A percentile compares a stretch with the other conserved stretches of the same genome.
Evolutionary conservation across 1,284 basidiomycete species (phyloP).

Genomic region (Laetiporus sulphureus): DNA sequence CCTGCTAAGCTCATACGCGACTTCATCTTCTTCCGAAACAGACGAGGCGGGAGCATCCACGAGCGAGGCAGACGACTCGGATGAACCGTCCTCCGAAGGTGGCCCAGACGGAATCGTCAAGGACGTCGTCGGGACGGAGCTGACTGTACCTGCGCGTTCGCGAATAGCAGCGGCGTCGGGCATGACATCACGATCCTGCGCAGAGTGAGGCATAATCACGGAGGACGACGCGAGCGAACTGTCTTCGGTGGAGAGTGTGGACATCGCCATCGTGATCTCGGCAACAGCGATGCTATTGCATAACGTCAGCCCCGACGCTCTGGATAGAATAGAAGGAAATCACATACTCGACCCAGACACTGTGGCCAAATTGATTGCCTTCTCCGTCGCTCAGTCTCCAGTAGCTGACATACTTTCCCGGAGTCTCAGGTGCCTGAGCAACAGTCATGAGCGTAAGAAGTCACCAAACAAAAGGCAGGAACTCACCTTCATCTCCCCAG

Average conservation of each 20-base stretch:
- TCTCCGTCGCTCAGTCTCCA: slow-evolving; percentile 63
- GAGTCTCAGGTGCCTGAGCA: slow-evolving; percentile 58
- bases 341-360: slow-evolving; percentile 69
- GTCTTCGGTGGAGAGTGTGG: slow-evolving; percentile 31
- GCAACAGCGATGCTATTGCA: slow-evolving; percentile 54
- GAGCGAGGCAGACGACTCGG: slow-evolving; percentile 52
- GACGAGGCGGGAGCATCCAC: slow-evolving; percentile 51
- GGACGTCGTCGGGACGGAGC: slow-evolving; percentile 17
- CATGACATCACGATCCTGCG: slow-evolving; percentile 17
- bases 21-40: slow-evolving; percentile 33
- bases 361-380: slow-evolving; percentile 61
- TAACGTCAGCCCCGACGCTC: slow-evolving; percentile 9
- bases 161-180: slow-evolving; percentile 14
- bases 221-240: slow-evolving; percentile 60
- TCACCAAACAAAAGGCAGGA: too few species aligned
- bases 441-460: too few species aligned
- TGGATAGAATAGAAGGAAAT: slow-evolving; percentile 13
- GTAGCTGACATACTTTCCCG: slow-evolving; percentile 68
- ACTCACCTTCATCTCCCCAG: slow-evolving; percentile 64
- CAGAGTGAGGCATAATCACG: slow-evolving; percentile 56
- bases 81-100: slow-evolving; percentile 39
- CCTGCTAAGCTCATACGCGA: slow-evolving; percentile 54
- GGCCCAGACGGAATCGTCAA: slow-evolving; percentile 30
- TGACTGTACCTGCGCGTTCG: slow-evolving; percentile 14
- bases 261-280: slow-evolving; percentile 36